Conservation (phyloP, 345 rosid species). For the Theobroma cacao region DNA sequence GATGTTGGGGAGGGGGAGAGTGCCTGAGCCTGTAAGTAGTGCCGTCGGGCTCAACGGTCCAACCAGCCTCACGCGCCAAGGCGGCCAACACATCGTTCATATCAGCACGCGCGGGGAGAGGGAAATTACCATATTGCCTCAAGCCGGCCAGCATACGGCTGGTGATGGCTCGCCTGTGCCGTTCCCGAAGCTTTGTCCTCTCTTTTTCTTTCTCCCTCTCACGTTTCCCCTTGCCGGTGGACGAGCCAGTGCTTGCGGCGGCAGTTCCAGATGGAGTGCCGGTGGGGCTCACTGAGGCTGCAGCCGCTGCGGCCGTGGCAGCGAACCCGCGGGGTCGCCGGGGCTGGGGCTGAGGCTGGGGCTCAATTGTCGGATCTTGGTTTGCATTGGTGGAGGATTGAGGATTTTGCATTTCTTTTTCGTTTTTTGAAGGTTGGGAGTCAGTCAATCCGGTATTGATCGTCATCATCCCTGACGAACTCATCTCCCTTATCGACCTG, state of each 20-base stretch:
- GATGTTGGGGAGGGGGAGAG: slow-evolving; percentile 33
- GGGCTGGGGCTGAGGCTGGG: slow-evolving; percentile 33
- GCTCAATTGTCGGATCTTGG: slow-evolving; percentile 17
- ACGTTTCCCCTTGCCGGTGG: slow-evolving; percentile 64
- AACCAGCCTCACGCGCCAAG: slow-evolving; percentile 94
- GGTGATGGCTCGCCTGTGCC: slow-evolving; percentile 94
- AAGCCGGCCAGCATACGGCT: slow-evolving; percentile 95
- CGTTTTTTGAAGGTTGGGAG: not conserved
- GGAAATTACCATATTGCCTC: slow-evolving; percentile 90
- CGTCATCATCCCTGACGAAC: not conserved
- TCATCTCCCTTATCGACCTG: not conserved
- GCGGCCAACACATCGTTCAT: slow-evolving; percentile 99
- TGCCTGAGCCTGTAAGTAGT: slow-evolving; percentile 67
- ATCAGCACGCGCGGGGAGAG: slow-evolving; percentile 98
- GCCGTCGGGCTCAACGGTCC: slow-evolving; percentile 95
- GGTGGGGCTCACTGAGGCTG: slow-evolving; percentile 29
- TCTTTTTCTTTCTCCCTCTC: slow-evolving; percentile 96
- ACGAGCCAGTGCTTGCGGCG: slow-evolving; percentile 15
- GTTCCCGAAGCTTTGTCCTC: slow-evolving; percentile 92
- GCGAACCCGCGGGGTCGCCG: slow-evolving; percentile 85
- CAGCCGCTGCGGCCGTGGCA: slow-evolving; percentile 51
- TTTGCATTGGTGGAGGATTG: slow-evolving; percentile 6
- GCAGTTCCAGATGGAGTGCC: slow-evolving; percentile 20
- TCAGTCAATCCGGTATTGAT: not conserved
- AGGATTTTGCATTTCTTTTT: slow-evolving; percentile 5